Conservation (phyloP, 2,329 filamentous ascomycete species). For the Corinectria fuckeliana region DNA sequence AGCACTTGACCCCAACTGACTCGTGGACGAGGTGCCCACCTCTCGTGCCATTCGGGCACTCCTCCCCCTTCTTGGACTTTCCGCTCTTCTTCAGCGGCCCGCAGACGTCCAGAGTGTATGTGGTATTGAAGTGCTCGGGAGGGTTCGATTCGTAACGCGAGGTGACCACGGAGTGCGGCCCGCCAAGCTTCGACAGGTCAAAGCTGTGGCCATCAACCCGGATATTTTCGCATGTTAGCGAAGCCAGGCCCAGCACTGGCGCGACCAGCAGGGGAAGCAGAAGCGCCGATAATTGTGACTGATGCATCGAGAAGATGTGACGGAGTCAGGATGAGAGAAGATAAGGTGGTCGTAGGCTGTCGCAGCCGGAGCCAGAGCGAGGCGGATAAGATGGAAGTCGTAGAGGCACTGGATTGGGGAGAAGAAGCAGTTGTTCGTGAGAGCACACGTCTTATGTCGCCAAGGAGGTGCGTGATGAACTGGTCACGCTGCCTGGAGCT, state of each 20-base stretch:
- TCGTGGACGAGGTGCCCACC: constrained; percentile 51
- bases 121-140: constrained; percentile 68
- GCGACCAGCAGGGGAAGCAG: constrained; percentile 47
- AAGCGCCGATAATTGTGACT: constrained; percentile 46
- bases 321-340: constrained; percentile 12
- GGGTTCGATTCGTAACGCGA: constrained; percentile 58
- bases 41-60: constrained; percentile 74
- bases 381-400: constrained; percentile 16
- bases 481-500: constrained; percentile 41
- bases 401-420: not conserved
- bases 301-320: constrained; percentile 46
- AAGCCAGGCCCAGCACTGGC: constrained; percentile 50
- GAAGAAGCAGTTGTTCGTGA: constrained; percentile 1
- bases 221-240: constrained; percentile 68
- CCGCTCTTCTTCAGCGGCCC: constrained; percentile 67
- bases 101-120: constrained; percentile 84
- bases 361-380: constrained; percentile 4
- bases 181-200: constrained; percentile 68
- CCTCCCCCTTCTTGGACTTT: constrained; percentile 58
- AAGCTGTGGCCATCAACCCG: constrained; percentile 65
- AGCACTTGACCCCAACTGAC: not conserved
- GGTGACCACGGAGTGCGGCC: constrained; percentile 73
- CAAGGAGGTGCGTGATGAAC: constrained; percentile 30
- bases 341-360: constrained; percentile 7
- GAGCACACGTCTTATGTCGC: constrained; percentile 18